Conservation (phyloP, 306 rosid species). For the Rubus idaeus region DNA sequence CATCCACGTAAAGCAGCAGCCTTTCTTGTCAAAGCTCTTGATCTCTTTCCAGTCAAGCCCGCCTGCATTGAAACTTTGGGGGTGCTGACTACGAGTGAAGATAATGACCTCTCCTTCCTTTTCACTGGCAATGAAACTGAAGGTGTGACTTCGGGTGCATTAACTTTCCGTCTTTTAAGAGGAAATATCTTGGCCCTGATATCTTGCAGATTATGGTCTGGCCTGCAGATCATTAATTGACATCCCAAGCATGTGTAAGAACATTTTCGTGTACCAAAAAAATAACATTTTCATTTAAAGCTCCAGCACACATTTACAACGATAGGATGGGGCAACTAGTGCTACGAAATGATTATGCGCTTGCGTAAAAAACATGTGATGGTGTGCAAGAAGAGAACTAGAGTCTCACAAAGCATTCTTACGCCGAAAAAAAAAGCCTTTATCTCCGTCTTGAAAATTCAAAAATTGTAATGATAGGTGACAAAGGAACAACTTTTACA, state of each 20-base stretch:
- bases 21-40: conserved; percentile 70
- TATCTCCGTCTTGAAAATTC: neutral
- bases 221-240: conserved; percentile 57
- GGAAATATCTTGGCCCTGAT: conserved; percentile 89
- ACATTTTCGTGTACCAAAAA: neutral
- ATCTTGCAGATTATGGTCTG: conserved; percentile 98
- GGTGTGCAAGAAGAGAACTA: neutral
- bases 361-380: neutral
- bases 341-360: neutral
- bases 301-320: conserved; percentile 3
- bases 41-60: conserved; percentile 84
- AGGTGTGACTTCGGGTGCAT: conserved; percentile 61
- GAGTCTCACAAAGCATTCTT: neutral
- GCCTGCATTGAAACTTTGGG: conserved; percentile 78
- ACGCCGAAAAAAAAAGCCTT: neutral
- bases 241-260: conserved; percentile 17
- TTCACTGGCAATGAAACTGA: conserved; percentile 64
- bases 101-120: conserved; percentile 96
- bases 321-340: neutral
- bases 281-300: conserved; percentile 7
- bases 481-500: neutral
- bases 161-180: conserved; percentile 49
- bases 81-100: conserved; percentile 87
- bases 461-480: neutral
- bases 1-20: conserved; percentile 72